Evolutionary conservation across 371 early-diverging fungal species (phyloP), one percentile per base, ranked within the genome.

Genomic region (Mortierella sp.): DNA sequence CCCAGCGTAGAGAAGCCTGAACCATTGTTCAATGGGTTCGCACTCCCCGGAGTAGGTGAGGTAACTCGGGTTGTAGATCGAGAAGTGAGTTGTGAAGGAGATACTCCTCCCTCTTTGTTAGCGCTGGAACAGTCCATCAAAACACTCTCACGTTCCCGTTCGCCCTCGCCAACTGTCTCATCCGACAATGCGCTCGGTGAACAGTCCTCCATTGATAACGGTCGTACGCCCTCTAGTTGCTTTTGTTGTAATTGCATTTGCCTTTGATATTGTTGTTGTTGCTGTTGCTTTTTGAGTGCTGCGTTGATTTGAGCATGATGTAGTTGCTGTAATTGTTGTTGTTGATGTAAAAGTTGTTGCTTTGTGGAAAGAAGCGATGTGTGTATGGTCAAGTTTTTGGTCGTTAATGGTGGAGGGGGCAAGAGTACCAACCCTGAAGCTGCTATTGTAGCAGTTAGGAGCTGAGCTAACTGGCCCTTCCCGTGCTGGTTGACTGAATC

Each of bases 301-400:
- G 71, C 68, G 43, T 78, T 69, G 40, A 78, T 59, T 62, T 78
- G 79, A 11, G 70, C 79, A 63, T 78, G 73, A 54, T 78, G 73
- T 3, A 73, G 51, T 20, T 78, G 79, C 26, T 78, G 79, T 6
- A 73, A 60, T 26, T 78, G 79, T 35, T 78, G 79, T 26, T 78
- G 79, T 16, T 78, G 79, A 35, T 78, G 79, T 0, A 62, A 58
- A n/a, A 78, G 74, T 24, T 78, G 79, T 39, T 78, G 79, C 40
- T 78, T 78, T 49, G 79, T 78, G 14, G 79, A 78, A n/a, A 78
- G 67, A 40, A 78, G 66, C 3, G 79, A 78, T 18, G 74, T 78
- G 55, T 78, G 79, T 45, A 78, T 78, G 28, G 79, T 73, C 45
- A 78, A 70, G 66, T 78, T 78, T 55, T 78, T 73, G 67, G 60